Evolutionary conservation across 78 protist species (phyloP).

Genomic region (Dictyostelium discoideum): dicty_2.7 NC_007091.3:2977501-2978000

Average conservation of each 20-base stretch:
- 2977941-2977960: conserved; percentile 78
- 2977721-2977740: conserved; percentile 90
- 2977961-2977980: conserved; percentile 91
- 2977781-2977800: conserved; percentile 91
- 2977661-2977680: conserved; percentile 86
- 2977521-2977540: conserved; percentile 78
- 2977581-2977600: conserved; percentile 93
- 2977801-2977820: conserved; percentile 90
- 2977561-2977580: conserved; percentile 97
- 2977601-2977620: conserved; percentile 86
- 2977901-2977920: conserved; percentile 90
- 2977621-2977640: conserved; percentile 84
- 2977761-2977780: conserved; percentile 95
- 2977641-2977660: conserved; percentile 98
- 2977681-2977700: conserved; percentile 95
- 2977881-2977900: conserved; percentile 97
- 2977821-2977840: conserved; percentile 79
- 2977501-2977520: background rate
- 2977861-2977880: conserved; percentile 94
- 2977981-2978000: conserved; percentile 91
- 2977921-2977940: conserved; percentile 96
- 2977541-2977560: conserved; percentile 98
- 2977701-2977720: conserved; percentile 96
- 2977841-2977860: conserved; percentile 92
- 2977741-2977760: conserved; percentile 98